Base-by-base conservation (phyloP, 2,329 filamentous ascomycete genomes). In the Sphaceloma murrayae region DNA sequence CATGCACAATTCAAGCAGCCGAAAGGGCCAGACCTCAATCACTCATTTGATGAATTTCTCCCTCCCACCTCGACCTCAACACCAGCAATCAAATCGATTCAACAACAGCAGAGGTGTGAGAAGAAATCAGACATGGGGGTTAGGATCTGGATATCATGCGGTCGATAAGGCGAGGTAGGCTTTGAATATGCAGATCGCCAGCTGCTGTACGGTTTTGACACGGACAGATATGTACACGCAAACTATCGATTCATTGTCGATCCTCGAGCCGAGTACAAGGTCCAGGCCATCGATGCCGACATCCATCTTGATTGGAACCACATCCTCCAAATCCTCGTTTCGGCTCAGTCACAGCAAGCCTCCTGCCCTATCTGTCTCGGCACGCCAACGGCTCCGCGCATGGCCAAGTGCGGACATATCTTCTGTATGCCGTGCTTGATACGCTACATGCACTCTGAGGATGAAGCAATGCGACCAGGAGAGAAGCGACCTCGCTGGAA, bases 181-280 rank as follows among this genome's bases (percentile, higher is more conserved):
- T 3, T 19, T 17, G 17, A 2, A 34, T 11, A 19, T 43, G n/a
- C 4, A 24, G 10, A 31, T 22, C 18, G 38, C 16, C 9, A 21
- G 17, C 4, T n/a, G 10, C 9, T n/a, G 11, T 3, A 39, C 13
- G 27, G 29, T 48, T 55, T 40, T 58, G 51, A 33, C 16, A 9
- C 16, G 14, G 36, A 9, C 48, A 82, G 81, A 68, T 87, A 85
- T 53, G 80, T 98, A 11, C 88, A 98, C 62, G 87, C 91, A 52
- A 98, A 98, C 62, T 98, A 98, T 60, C 82, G 91, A 46, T 98
- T 98, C 61, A 82, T 98, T 48, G 88, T 98, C 42, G 80, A 85
- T 48, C 89, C 91, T 3, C 73, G 77, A 46, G 81, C 78, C 47
- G 77, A 81, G 56, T 98, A 96, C 60, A 73, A 77, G 48, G 74